These are phyloP conservation scores for Decorospora gaudefroyi DNA, from an alignment of 2,329 filamentous ascomycete genomes.

Conservation along the genomic window DNA sequence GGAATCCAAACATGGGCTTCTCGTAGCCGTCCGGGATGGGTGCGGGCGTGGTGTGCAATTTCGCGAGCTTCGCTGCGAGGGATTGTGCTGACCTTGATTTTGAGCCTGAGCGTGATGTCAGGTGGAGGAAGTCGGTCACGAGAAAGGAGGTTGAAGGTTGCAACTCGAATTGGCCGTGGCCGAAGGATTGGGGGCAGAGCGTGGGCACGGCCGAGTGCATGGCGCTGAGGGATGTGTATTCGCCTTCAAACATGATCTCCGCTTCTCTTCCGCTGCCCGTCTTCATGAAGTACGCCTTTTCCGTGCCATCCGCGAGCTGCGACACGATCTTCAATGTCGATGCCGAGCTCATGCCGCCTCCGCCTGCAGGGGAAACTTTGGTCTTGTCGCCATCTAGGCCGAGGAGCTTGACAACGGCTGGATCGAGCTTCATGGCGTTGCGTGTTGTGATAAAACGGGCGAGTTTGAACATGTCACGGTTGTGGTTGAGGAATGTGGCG, in stretches of 20 bases:
- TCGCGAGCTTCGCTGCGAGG: slow-evolving; percentile 76
- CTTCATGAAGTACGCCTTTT: slow-evolving; percentile 71
- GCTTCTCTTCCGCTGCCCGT: slow-evolving; percentile 64
- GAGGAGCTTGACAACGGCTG: slow-evolving; percentile 65
- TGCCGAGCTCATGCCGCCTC: slow-evolving; percentile 66
- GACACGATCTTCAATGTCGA: slow-evolving; percentile 66
- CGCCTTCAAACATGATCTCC: slow-evolving; percentile 74
- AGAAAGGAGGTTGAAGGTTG: slow-evolving; percentile 58
- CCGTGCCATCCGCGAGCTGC: slow-evolving; percentile 54
- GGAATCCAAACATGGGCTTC: slow-evolving; percentile 77
- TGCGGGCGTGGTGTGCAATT: slow-evolving; percentile 75
- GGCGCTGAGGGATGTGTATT: slow-evolving; percentile 81
- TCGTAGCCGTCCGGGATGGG: slow-evolving; percentile 64
- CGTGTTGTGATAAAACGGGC: background rate
- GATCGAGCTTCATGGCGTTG: slow-evolving; percentile 59
- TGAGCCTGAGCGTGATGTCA: slow-evolving; percentile 35
- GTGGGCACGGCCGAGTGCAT: slow-evolving; percentile 72
- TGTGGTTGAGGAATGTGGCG: background rate
- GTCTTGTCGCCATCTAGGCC: slow-evolving; percentile 60
- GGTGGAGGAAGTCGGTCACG: slow-evolving; percentile 79
- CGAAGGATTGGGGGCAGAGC: slow-evolving; percentile 76
- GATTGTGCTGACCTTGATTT: slow-evolving; percentile 48
- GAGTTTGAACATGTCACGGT: background rate
- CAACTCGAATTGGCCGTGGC: slow-evolving; percentile 65
- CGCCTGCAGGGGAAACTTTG: slow-evolving; percentile 64